phyloP scores from a whole-genome alignment of 805 yeast species.

The Myxozyma mucilagina region DNA sequence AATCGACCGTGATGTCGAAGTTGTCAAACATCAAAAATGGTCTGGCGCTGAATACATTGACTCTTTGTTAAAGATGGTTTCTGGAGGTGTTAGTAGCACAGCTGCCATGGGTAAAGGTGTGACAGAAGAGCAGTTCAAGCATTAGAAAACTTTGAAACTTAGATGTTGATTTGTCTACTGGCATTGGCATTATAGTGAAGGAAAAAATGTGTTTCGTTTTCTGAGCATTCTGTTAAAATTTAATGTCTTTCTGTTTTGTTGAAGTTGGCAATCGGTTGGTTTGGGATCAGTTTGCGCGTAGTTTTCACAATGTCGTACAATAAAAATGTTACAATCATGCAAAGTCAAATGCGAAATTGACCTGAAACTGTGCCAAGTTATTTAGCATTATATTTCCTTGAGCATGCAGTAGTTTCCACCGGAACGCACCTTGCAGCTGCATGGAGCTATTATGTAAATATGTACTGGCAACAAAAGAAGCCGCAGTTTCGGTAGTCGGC shows the following conservation, averaged over 20 bases:
- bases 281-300: background rate
- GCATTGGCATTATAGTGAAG: background rate
- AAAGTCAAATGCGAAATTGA: no score
- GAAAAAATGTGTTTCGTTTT: background rate
- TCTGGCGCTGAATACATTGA: slow-evolving; percentile 98
- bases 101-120: slow-evolving; percentile 99
- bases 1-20: slow-evolving; percentile 86
- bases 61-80: slow-evolving; percentile 80
- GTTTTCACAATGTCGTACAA: no score
- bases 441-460: no score
- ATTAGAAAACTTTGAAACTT: background rate
- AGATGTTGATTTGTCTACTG: background rate
- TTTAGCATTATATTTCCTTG: no score
- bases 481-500: no score
- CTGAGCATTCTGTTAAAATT: background rate
- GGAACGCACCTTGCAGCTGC: no score
- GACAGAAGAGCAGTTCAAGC: slow-evolving; percentile 91
- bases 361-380: no score
- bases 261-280: background rate
- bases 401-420: no score
- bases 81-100: slow-evolving; percentile 92
- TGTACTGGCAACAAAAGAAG: no score
- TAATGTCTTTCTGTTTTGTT: background rate
- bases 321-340: no score
- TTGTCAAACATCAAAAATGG: slow-evolving; percentile 98